Conservation (phyloP, 75 land plant genomes). For the Gnetum montanum region DNA sequence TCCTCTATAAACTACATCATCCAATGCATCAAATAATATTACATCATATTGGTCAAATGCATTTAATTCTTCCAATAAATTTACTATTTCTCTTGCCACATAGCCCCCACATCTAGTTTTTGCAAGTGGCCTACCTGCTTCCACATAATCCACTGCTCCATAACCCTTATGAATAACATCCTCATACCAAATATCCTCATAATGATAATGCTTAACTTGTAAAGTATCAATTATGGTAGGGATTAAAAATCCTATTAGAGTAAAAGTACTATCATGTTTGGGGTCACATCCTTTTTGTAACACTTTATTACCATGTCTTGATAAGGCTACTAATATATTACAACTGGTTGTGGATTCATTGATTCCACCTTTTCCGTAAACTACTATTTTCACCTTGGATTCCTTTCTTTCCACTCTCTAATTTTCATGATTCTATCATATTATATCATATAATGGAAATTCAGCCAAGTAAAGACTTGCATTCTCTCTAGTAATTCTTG, state of each 20-base stretch:
- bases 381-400: too few species aligned
- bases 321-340: too few species aligned
- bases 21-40: conserved; percentile 2
- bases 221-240: conserved; percentile 7
- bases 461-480: too few species aligned
- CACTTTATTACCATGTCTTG: conserved; percentile 6
- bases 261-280: conserved; percentile 2
- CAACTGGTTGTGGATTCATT: too few species aligned
- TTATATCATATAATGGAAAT: too few species aligned
- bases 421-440: too few species aligned
- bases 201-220: conserved; percentile 3
- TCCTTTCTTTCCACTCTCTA: too few species aligned
- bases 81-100: not conserved
- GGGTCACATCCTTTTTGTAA: too few species aligned
- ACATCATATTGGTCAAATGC: not conserved
- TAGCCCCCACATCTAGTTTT: not conserved
- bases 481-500: too few species aligned
- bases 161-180: conserved; percentile 6
- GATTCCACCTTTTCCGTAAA: too few species aligned
- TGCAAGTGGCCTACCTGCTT: not conserved
- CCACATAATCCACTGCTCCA: not conserved
- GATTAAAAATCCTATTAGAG: conserved; percentile 5
- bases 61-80: not conserved
- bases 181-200: not conserved
- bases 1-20: not conserved